Conservation (phyloP, 164 flowering plant genomes). For the Magnolia officinalis region DNA sequence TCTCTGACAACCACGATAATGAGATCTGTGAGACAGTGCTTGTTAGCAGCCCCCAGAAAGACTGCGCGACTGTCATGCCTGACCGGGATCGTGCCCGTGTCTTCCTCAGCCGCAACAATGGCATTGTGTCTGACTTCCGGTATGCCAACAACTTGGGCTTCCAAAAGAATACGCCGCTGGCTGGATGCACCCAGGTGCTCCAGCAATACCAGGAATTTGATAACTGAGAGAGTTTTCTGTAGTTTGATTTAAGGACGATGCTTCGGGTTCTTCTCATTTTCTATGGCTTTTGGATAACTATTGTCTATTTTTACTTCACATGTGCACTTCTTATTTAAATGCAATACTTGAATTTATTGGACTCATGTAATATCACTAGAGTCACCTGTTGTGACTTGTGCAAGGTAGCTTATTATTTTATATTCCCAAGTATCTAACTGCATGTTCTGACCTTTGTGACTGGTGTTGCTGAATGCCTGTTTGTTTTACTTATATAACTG, state of each 20-base stretch:
- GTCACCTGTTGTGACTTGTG: neutral
- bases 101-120: slow-evolving; percentile 56
- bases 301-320: neutral
- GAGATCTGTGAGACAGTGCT: slow-evolving; percentile 51
- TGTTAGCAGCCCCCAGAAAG: slow-evolving; percentile 46
- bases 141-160: slow-evolving; percentile 63
- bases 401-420: neutral
- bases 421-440: too few species aligned
- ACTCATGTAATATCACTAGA: neutral
- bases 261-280: neutral
- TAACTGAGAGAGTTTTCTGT: neutral
- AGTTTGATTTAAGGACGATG: neutral
- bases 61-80: slow-evolving; percentile 29
- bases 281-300: neutral
- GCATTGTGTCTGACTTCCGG: slow-evolving; percentile 44
- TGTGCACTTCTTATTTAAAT: neutral
- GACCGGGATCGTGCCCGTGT: slow-evolving; percentile 70
- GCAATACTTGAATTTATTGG: neutral
- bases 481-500: too few species aligned
- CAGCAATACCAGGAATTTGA: slow-evolving; percentile 38
- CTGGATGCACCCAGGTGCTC: slow-evolving; percentile 47
- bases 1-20: slow-evolving; percentile 43
- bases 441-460: too few species aligned
- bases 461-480: too few species aligned
- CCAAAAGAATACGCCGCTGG: slow-evolving; percentile 28